phyloP scores from a whole-genome alignment of 2,329 filamentous ascomycete genomes.

The Hortaea werneckii region DNA sequence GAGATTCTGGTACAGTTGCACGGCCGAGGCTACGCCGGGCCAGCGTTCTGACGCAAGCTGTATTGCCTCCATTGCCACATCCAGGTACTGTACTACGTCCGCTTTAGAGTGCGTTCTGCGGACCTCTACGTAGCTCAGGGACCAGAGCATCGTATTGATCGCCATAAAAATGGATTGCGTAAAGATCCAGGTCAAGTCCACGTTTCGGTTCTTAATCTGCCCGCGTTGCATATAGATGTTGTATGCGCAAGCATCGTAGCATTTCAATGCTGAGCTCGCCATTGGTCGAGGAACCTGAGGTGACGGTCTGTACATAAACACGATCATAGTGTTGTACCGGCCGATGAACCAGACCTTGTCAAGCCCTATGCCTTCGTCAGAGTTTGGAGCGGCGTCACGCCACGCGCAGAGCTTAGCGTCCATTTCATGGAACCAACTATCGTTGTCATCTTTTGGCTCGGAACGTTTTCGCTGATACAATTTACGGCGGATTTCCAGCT shows the following conservation, averaged over 20 bases:
- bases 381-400: conserved; percentile 65
- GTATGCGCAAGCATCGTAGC: conserved; percentile 71
- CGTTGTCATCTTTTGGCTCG: conserved; percentile 65
- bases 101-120: conserved; percentile 61
- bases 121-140: conserved; percentile 76
- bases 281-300: conserved; percentile 86
- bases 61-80: conserved; percentile 67
- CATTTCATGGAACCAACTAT: conserved; percentile 82
- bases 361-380: conserved; percentile 57
- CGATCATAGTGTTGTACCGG: conserved; percentile 76
- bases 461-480: conserved; percentile 76
- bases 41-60: conserved; percentile 74
- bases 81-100: conserved; percentile 65
- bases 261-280: conserved; percentile 63
- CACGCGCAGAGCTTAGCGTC: conserved; percentile 68
- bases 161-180: conserved; percentile 83
- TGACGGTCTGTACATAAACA: conserved; percentile 80
- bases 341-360: conserved; percentile 56
- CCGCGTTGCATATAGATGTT: conserved; percentile 73
- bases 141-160: conserved; percentile 85
- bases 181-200: conserved; percentile 92
- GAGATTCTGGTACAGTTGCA: conserved; percentile 77
- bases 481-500: conserved; percentile 76
- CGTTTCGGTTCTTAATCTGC: conserved; percentile 63
- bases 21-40: conserved; percentile 79